These are phyloP conservation scores for Angophora floribunda DNA, from an alignment of 345 rosid genomes.

Conservation along the genomic window DNA sequence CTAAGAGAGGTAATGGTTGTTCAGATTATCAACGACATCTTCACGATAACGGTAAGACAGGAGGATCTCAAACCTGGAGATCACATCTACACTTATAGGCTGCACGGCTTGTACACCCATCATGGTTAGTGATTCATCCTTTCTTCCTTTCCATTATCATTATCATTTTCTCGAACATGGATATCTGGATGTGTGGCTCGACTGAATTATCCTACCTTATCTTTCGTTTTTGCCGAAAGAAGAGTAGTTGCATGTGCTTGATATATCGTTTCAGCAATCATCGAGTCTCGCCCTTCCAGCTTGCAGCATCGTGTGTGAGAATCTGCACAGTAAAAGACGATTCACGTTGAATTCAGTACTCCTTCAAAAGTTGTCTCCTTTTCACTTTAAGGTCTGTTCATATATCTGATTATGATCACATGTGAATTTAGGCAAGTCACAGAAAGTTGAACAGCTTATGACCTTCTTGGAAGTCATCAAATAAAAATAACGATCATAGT, in stretches of 20 bases:
- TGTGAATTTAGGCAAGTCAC: too few species aligned
- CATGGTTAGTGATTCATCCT: background rate
- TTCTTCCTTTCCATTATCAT: background rate
- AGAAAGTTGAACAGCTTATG: too few species aligned
- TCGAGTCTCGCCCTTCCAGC: background rate
- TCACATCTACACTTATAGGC: background rate
- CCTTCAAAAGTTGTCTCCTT: background rate
- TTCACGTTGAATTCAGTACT: background rate
- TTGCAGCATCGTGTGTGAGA: background rate
- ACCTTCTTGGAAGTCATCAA: too few species aligned
- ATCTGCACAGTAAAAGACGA: background rate
- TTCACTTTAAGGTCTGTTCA: too few species aligned
- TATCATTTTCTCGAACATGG: too few species aligned
- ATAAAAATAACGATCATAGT: too few species aligned
- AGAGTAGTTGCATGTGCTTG: background rate
- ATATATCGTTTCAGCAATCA: background rate
- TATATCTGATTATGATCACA: too few species aligned
- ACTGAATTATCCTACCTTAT: background rate
- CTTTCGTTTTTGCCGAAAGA: background rate
- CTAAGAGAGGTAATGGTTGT: background rate
- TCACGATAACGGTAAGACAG: background rate
- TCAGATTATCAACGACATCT: background rate
- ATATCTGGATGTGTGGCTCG: background rate
- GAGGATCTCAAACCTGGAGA: background rate
- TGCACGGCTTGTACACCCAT: background rate